These are phyloP conservation scores for Eucalyptus decipiens DNA, from an alignment of 345 rosid genomes.

Conservation along the genomic window DNA sequence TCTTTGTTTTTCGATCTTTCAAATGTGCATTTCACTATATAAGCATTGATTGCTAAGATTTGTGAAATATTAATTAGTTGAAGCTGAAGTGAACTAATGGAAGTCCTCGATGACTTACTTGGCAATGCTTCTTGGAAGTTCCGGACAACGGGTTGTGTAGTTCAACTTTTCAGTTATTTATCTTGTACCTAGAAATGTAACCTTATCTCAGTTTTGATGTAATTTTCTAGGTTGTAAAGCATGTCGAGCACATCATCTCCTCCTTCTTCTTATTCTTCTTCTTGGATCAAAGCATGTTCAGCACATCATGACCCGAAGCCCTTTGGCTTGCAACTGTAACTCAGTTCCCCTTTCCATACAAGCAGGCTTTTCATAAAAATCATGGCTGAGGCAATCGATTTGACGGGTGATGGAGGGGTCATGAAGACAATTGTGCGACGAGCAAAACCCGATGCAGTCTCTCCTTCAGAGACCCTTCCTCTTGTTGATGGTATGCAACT, in stretches of 20 bases:
- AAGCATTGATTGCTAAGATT: not conserved
- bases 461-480: constrained; percentile 74
- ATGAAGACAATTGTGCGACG: constrained; percentile 46
- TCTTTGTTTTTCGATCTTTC: not conserved
- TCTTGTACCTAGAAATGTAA: not conserved
- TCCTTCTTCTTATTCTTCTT: not conserved
- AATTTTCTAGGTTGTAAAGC: not conserved
- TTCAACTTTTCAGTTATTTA: not conserved
- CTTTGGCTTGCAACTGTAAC: not conserved
- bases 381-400: constrained; percentile 59
- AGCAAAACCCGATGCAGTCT: constrained; percentile 51
- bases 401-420: constrained; percentile 81
- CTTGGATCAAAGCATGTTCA: not conserved
- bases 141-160: not conserved
- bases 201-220: not conserved
- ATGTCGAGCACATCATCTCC: not conserved
- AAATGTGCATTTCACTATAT: not conserved
- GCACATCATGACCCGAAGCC: not conserved
- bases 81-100: not conserved
- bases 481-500: constrained; percentile 62
- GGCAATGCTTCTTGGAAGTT: not conserved
- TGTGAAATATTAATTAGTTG: not conserved
- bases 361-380: not conserved
- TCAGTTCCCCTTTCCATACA: not conserved
- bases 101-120: not conserved